Base-by-base conservation (phyloP, 164 flowering plant genomes). In the Dillenia turbinata region DNA sequence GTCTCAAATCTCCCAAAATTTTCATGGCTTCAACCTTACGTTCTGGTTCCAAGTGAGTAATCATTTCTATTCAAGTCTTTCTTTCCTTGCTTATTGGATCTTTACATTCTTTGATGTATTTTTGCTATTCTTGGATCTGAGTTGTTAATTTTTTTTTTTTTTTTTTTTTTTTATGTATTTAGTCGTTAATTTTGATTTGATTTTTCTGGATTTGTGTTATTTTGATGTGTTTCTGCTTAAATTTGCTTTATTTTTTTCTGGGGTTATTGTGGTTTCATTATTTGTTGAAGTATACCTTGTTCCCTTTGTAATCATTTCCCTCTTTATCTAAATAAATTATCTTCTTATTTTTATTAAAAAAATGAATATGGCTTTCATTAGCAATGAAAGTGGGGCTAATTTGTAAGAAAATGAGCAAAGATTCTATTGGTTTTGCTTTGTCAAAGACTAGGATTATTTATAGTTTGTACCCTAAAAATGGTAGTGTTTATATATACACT, bases 11-110 rank as follows among this genome's bases (percentile, higher is more conserved):
- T 73, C 78, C 87, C 44, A 81, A 63, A 69, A 58, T 84, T 68
- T 55, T 61, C 71, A 85, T 84, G 87, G 82, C 94, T 44, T 82
- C 88, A 57, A 83, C 87, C 54, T 77, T 88, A 52, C 70, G 70
- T 56, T 72, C 85, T 46, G 72, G 67, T 60, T 54, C 83, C 71
- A 83, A 72, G 82, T 83, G 52, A 75, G 78, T 62, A 1, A 26
- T 2, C 49, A 22, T n/a, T 44, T 49, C 12, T 33, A 14, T 22
- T 14, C 11, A 47, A 9, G 26, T 10, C 16, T 52, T 9, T 50
- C 15, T 10, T 17, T 33, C 47, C 10, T 22, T n/a, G 33, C 8
- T 54, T 12, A 14, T 26, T 54, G 48, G 54, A 57, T 73, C 59
- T 61, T 54, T 8, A 24, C 17, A 48, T 26, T 12, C 2, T 57